Evolutionary conservation across 306 rosid genomes (phyloP).

Genomic region (Fragaria ananassa): DNA sequence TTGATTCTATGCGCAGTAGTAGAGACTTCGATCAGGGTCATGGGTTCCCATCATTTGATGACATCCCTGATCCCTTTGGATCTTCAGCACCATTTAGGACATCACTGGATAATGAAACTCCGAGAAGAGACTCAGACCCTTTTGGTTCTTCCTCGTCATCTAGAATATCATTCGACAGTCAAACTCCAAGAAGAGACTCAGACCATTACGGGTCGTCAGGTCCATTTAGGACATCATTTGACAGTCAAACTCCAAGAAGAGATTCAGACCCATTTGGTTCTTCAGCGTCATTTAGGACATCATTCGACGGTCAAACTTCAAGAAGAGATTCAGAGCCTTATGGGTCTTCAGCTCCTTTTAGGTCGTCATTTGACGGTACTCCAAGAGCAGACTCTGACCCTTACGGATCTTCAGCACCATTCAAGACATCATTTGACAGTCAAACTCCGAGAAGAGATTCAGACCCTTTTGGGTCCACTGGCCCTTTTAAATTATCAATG

Average conservation of each 20-base stretch:
- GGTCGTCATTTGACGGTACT: conserved; percentile 61
- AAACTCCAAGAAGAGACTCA: conserved; percentile 29
- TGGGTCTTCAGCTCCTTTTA: conserved; percentile 71
- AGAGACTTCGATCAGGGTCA: conserved; percentile 62
- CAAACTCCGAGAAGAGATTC: conserved; percentile 30
- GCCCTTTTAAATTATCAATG: conserved; percentile 59
- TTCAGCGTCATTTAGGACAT: conserved; percentile 58
- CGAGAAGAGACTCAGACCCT: conserved; percentile 64
- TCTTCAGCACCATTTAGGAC: conserved; percentile 69
- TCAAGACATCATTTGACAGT: conserved; percentile 17
- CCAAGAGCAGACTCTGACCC: conserved; percentile 67
- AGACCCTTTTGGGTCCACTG: conserved; percentile 77
- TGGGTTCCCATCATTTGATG: conserved; percentile 81
- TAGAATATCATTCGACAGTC: conserved; percentile 12
- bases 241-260: conserved; percentile 18
- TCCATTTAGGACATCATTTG: conserved; percentile 10
- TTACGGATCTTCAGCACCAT: conserved; percentile 52
- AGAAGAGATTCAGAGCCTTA: conserved; percentile 69
- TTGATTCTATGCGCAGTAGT: conserved; percentile 73
- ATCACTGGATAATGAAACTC: conserved; percentile 71
- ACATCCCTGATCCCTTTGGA: conserved; percentile 79
- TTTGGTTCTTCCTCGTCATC: conserved; percentile 66
- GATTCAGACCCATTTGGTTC: conserved; percentile 74
- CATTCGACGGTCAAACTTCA: conserved; percentile 70
- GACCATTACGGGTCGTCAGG: conserved; percentile 79